Conservation (phyloP, 352 stramenopile genomes). For the Blastocystis hominis region DNA sequence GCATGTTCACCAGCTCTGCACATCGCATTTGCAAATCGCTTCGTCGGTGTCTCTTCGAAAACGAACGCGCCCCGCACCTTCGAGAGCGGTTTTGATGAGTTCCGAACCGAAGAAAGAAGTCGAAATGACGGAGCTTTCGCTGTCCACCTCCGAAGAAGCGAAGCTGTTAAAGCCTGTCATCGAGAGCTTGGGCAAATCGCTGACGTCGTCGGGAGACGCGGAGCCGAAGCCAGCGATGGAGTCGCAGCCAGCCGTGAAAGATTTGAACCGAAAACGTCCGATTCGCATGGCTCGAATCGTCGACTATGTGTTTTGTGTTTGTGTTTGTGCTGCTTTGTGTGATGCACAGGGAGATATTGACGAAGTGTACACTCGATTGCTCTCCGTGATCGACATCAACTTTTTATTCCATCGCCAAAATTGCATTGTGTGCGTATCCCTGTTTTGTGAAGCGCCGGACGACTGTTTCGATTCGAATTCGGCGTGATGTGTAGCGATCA, state of each 20-base stretch:
- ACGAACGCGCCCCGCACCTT: not conserved
- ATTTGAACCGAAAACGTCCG: not conserved
- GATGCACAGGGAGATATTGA: not conserved
- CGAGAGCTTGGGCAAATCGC: too few relatives aligned
- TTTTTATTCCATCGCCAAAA: not conserved
- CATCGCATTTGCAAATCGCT: too few relatives aligned
- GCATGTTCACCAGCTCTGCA: too few relatives aligned
- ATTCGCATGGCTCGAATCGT: not conserved
- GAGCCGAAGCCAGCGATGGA: too few relatives aligned
- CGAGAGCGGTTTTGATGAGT: not conserved
- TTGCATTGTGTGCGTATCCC: not conserved
- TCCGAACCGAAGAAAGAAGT: not conserved
- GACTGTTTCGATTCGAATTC: not conserved
- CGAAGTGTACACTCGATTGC: not conserved
- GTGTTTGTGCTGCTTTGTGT: not conserved
- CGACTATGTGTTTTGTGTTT: conserved; percentile 43
- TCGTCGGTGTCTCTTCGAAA: not conserved
- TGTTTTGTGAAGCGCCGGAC: not conserved
- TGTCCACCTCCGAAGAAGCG: too few relatives aligned
- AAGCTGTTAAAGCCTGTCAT: too few relatives aligned
- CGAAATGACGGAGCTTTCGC: not conserved
- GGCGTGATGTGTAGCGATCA: not conserved
- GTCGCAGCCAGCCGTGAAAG: not conserved
- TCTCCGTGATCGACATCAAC: conserved; percentile 1
- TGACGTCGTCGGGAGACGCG: too few relatives aligned